A percentile compares a stretch with the other conserved stretches of the same genome.
Conservation (phyloP, 2,329 filamentous ascomycete genomes). For the Fusarium sp. region DNA sequence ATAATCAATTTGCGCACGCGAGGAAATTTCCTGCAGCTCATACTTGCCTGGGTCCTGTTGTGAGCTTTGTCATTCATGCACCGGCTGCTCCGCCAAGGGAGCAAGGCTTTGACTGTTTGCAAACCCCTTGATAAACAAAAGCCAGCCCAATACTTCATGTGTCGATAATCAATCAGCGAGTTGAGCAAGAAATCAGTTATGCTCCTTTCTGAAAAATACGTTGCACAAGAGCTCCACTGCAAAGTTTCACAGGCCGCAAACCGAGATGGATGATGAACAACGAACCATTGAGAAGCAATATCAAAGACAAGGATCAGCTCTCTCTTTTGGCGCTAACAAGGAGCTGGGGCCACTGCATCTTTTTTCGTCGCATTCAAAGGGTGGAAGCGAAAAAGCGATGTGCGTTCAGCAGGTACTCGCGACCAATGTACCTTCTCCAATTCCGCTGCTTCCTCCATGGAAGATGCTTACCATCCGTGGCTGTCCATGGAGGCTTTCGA, state of each 20-base stretch:
- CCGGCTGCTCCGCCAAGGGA: background rate
- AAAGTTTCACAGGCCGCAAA: constrained; percentile 35
- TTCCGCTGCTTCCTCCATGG: background rate
- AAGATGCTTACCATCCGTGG: background rate
- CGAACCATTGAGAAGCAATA: constrained; percentile 8
- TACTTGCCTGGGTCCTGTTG: background rate
- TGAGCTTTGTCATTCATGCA: background rate
- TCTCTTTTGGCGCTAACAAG: constrained; percentile 11
- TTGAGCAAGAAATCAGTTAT: constrained; percentile 3
- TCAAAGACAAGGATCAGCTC: constrained; percentile 22
- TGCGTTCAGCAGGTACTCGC: constrained; percentile 18
- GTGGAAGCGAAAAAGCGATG: constrained; percentile 6
- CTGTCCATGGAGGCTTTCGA: constrained; percentile 17
- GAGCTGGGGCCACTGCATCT: constrained; percentile 37
- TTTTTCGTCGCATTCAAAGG: constrained; percentile 16
- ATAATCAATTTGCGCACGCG: background rate
- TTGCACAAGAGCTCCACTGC: constrained; percentile 22
- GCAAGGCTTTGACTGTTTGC: background rate
- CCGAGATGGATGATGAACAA: constrained; percentile 27
- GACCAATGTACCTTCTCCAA: constrained; percentile 22
- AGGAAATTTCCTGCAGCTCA: constrained; percentile 3
- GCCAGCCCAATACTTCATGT: background rate
- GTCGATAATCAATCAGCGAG: background rate
- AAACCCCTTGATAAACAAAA: background rate
- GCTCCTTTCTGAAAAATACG: background rate